Evolutionary conservation across 768 basidiomycete genomes (phyloP), one percentile per base, ranked within the genome.

Genomic region (Psilocybe sp.): DNA sequence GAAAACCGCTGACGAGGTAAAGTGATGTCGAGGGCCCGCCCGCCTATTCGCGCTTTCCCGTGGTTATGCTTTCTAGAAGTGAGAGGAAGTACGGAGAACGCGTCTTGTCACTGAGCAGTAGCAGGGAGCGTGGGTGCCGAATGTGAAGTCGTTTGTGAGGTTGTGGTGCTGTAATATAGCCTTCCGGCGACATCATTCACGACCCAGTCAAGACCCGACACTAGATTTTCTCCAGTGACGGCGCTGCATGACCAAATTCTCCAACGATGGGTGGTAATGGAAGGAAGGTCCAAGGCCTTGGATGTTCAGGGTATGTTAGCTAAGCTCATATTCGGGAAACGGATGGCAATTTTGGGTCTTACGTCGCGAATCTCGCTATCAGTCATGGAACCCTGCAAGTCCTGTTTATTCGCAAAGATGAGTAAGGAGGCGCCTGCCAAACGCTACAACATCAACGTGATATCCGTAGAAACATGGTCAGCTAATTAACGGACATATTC

Each of bases 371-470:
- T 97, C 70, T 97, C 92, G 31, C 69, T 65, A 53, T 85, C 80
- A 31, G 81, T 79, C 84, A 98, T 82, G 1, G 93, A 88, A 43
- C 92, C 91, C 50, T 80, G 79, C 50, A 98, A 81, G 71, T 99
- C 97, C 64, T 97, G 95, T 69, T 99, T 99, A 71, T 99, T 99
- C 23, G 97, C 97, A 64, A 98, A 91, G 47, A 98, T 85, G 34
- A 98, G 81, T 44, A 98, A 78, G 11, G 93, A 95, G 38, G 97
- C 97, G n/a, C 97, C 96, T 44, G 92, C 85, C 51, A 98, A 71
- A 62, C 97, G 81, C 95, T 98, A 58, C 57, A 28, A 59, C 59
- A 53, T 34, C 49, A 48, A 59, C 47, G 58, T 64, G 61, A 62
- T 62, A 57, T 41, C 58, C 57, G 57, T 50, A 16, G 16, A 36